Evolutionary conservation across 2,329 filamentous ascomycete genomes (phyloP), one percentile per base, ranked within the genome.

Genomic region (Phoma sp.): DNA sequence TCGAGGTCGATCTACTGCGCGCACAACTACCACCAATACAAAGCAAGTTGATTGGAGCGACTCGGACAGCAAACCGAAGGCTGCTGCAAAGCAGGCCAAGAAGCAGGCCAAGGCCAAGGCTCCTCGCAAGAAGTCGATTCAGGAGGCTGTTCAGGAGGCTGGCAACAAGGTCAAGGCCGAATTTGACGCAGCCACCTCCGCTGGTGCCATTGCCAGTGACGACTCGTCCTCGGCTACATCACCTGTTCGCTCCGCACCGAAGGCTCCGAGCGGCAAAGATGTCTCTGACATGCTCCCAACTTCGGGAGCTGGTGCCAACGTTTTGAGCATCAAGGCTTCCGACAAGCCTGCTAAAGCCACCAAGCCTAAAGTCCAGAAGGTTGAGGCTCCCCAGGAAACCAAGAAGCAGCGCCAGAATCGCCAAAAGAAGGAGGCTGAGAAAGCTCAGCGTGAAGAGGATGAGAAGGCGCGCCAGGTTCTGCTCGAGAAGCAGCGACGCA

Each of bases 391-490:
- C 43, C 84, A 83, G 14, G 90, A 96, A 81, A 89, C 89, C 18
- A 97, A 97, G 88, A 97, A 97, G 82, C 91, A 96, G 80, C 88
- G 92, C 56, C 93, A 97, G 80, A 95, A 96, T 79, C 86, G 88
- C 64, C 86, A 89, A 80, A 97, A 96, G 86, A 87, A 85, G 33
- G 92, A 96, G 77, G 88, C 86, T 53, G 86, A 87, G 68, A 95
- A 91, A 81, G 80, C 82, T 27, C 82, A 85, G 52, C 86, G 89
- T 27, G 88, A 93, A 70, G 89, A 90, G 65, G 86, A 89, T 0
- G 93, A 97, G 78, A 85, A 87, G 70, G 83, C 90, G 68, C 88
- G 93, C 69, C 90, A 91, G 78, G 79, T 80, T 33, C 81, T 90
- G 57, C 81, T 90, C 67, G 92, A 97, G 79, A 88, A 89, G 73